Evolutionary conservation across 805 yeast species (phyloP).

Genomic region (Kodamaea hsintzibuensis): DNA sequence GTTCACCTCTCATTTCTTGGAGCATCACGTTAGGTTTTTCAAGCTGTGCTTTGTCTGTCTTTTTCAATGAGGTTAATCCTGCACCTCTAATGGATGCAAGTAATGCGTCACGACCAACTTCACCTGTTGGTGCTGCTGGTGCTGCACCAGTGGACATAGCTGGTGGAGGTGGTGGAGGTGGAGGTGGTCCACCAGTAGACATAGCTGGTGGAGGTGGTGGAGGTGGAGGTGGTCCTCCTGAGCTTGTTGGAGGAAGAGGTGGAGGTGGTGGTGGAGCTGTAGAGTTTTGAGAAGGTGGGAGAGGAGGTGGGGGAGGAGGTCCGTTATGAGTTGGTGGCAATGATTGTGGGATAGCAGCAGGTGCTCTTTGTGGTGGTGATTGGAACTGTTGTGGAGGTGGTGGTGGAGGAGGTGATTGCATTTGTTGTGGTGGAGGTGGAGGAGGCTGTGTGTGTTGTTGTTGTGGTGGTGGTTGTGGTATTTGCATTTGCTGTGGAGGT

Average conservation of each 20-base stretch:
- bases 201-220: slow-evolving; percentile 21
- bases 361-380: slow-evolving; percentile 21
- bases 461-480: slow-evolving; percentile 11
- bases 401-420: slow-evolving; percentile 14
- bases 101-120: slow-evolving; percentile 72
- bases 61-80: slow-evolving; percentile 63
- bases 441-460: slow-evolving; percentile 13
- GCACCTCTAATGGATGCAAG: slow-evolving; percentile 85
- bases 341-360: slow-evolving; percentile 15
- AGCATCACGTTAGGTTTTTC: slow-evolving; percentile 75
- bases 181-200: slow-evolving; percentile 35
- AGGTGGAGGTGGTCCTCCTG: slow-evolving; percentile 14
- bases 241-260: slow-evolving; percentile 14
- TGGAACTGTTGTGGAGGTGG: slow-evolving; percentile 12
- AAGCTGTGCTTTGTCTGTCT: slow-evolving; percentile 79
- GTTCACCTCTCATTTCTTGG: slow-evolving; percentile 70
- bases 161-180: slow-evolving; percentile 41
- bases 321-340: slow-evolving; percentile 10
- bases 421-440: slow-evolving; percentile 17
- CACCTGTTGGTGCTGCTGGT: slow-evolving; percentile 37
- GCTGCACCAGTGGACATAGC: slow-evolving; percentile 30
- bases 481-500: slow-evolving; percentile 1
- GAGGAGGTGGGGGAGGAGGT: slow-evolving; percentile 16
- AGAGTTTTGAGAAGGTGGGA: slow-evolving; percentile 14
- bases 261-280: slow-evolving; percentile 18